Percentiles rank a stretch among this genome's conserved stretches.
Evolutionary conservation across 805 yeast genomes (phyloP).

Genomic region (Sugiyamaella smithiae): DNA sequence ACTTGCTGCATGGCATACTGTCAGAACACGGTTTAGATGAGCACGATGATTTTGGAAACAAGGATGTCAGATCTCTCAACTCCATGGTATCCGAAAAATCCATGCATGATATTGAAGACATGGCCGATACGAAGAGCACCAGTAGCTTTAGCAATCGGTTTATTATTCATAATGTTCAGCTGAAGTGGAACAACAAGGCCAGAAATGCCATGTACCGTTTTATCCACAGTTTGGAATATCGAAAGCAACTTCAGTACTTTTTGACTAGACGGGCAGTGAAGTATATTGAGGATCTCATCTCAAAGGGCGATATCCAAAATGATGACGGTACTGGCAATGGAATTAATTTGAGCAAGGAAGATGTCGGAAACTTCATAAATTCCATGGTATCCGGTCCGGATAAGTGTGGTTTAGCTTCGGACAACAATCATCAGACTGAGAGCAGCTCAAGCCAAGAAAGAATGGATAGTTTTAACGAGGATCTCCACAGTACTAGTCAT

Average conservation of each 20-base stretch:
- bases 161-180: conserved; percentile 64
- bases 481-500: conserved; percentile 42
- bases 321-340: conserved; percentile 12
- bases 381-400: not conserved
- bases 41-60: not conserved
- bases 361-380: conserved; percentile 8
- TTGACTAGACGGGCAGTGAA: conserved; percentile 49
- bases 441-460: conserved; percentile 15
- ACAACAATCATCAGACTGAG: not conserved
- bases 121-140: conserved; percentile 19
- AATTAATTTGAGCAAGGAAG: conserved; percentile 11
- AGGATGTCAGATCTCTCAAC: conserved; percentile 9
- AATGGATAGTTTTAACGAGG: conserved; percentile 46
- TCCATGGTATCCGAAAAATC: conserved; percentile 11
- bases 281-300: conserved; percentile 50
- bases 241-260: conserved; percentile 44
- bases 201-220: conserved; percentile 65
- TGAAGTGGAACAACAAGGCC: conserved; percentile 74
- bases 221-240: conserved; percentile 46
- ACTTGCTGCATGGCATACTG: not conserved
- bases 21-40: conserved; percentile 5
- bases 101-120: conserved; percentile 18
- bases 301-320: conserved; percentile 24
- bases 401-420: not conserved
- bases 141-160: conserved; percentile 60